A percentile compares a stretch with the other conserved stretches of the same genome.
phyloP scores from a whole-genome alignment of 371 early-diverging fungal species.

The Choanephora cucurbitarum region DNA sequence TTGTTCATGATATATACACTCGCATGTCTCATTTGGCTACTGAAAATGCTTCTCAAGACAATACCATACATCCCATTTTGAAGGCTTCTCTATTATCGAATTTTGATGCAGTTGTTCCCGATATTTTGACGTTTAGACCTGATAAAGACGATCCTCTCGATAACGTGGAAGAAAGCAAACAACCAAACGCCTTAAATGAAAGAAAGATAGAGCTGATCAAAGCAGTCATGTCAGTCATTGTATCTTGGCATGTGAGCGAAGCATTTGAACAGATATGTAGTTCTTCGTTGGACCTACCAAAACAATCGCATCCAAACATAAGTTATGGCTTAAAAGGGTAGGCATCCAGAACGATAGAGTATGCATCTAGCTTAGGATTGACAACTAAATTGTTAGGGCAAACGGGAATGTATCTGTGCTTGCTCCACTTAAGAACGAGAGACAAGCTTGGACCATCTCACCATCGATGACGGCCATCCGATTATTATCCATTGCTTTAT shows the following conservation, averaged over 20 bases:
- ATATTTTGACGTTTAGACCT: constrained; percentile 29
- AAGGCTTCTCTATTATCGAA: constrained; percentile 37
- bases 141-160: constrained; percentile 46
- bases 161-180: constrained; percentile 11
- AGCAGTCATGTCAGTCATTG: constrained; percentile 46
- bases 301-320: constrained; percentile 26
- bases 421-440: constrained; percentile 40
- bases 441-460: constrained; percentile 61
- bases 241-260: constrained; percentile 59
- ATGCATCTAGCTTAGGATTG: neutral
- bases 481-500: constrained; percentile 57
- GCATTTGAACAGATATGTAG: constrained; percentile 41
- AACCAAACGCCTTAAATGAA: constrained; percentile 21
- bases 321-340: constrained; percentile 70
- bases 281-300: constrained; percentile 30
- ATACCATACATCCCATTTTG: constrained; percentile 15
- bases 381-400: constrained; percentile 18
- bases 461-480: constrained; percentile 63
- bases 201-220: constrained; percentile 35
- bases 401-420: constrained; percentile 65
- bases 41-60: constrained; percentile 1
- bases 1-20: constrained; percentile 40
- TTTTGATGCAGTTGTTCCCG: constrained; percentile 42
- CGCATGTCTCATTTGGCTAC: constrained; percentile 4
- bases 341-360: neutral